Conservation (phyloP, 257 asterid genomes). For the Linderniella brevidens region DNA sequence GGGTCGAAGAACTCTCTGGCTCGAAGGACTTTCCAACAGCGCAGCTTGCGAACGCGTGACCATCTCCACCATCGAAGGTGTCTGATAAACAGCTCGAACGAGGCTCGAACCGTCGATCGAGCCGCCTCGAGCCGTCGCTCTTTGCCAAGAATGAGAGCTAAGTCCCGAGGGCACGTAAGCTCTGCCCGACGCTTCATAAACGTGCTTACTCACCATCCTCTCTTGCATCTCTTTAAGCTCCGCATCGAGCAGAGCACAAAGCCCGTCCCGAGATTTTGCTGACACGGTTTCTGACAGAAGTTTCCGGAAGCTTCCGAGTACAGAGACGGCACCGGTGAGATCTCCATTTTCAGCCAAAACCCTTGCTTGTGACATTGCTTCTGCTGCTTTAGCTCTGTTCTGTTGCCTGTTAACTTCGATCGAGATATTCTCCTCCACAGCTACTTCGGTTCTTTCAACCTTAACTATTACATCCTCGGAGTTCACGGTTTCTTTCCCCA, state of each 20-base stretch:
- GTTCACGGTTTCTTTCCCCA: conserved; percentile 39
- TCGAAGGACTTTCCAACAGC: conserved; percentile 35
- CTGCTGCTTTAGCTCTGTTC: conserved; percentile 71
- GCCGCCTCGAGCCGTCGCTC: conserved; percentile 96
- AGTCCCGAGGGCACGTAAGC: conserved; percentile 84
- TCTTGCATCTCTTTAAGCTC: conserved; percentile 99
- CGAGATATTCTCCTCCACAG: conserved; percentile 23
- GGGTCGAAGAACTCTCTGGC: conserved; percentile 49
- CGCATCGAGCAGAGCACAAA: conserved; percentile 62
- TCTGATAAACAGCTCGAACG: conserved; percentile 67
- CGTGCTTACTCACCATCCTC: conserved; percentile 75
- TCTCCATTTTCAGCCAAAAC: conserved; percentile 71
- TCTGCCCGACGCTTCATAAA: conserved; percentile 84
- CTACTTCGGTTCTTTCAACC: conserved; percentile 37
- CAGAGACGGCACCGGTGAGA: conserved; percentile 40
- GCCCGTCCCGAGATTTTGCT: conserved; percentile 43
- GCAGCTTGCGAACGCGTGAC: conserved; percentile 79
- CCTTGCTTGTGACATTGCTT: conserved; percentile 73
- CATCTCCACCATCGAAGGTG: conserved; percentile 93
- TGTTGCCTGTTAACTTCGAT: conserved; percentile 87
- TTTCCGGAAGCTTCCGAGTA: conserved; percentile 51
- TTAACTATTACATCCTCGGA: conserved; percentile 36
- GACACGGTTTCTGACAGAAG: conserved; percentile 43
- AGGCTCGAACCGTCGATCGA: conserved; percentile 69
- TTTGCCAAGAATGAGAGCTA: conserved; percentile 98